Conservation (phyloP, 2,329 filamentous ascomycete genomes). For the Ophiostoma angusticollis region DNA sequence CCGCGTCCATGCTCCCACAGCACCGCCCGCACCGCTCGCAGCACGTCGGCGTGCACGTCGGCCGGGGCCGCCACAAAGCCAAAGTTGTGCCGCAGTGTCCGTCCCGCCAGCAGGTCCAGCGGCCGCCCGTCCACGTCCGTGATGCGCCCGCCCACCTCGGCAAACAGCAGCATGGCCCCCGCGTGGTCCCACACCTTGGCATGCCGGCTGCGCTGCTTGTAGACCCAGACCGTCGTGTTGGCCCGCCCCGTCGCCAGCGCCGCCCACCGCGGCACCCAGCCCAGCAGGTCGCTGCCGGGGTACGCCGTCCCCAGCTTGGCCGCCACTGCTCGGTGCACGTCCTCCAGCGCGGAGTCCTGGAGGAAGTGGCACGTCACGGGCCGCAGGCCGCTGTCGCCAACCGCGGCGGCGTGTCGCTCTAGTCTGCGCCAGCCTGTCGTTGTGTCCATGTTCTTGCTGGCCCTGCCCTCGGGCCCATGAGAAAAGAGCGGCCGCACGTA, state of each 20-base stretch:
- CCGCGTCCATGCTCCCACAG: conserved; percentile 10
- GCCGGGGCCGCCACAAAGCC: conserved; percentile 42
- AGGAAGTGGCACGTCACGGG: conserved; percentile 35
- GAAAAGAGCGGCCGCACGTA: conserved; percentile 29
- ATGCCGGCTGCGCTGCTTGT: conserved; percentile 32
- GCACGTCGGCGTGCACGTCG: conserved; percentile 29
- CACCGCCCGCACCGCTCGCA: conserved; percentile 19
- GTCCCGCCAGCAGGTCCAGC: conserved; percentile 36
- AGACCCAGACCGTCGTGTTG: conserved; percentile 44
- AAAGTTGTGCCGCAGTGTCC: conserved; percentile 37
- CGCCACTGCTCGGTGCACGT: conserved; percentile 33
- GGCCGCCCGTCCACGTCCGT: conserved; percentile 40
- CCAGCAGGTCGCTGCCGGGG: conserved; percentile 39
- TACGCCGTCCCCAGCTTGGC: conserved; percentile 28
- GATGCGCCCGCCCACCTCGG: conserved; percentile 42
- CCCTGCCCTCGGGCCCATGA: not conserved
- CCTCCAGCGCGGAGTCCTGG: conserved; percentile 34
- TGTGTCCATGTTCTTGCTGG: not conserved
- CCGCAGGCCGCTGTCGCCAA: conserved; percentile 20
- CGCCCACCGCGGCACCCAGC: conserved; percentile 46
- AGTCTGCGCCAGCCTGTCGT: conserved; percentile 19
- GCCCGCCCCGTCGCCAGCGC: conserved; percentile 38
- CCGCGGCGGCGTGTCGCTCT: conserved; percentile 17
- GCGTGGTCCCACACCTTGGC: conserved; percentile 50
- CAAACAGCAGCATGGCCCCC: conserved; percentile 45